Conservation (phyloP, 2,329 filamentous ascomycete genomes). For the Rachicladosporium sp. region DNA sequence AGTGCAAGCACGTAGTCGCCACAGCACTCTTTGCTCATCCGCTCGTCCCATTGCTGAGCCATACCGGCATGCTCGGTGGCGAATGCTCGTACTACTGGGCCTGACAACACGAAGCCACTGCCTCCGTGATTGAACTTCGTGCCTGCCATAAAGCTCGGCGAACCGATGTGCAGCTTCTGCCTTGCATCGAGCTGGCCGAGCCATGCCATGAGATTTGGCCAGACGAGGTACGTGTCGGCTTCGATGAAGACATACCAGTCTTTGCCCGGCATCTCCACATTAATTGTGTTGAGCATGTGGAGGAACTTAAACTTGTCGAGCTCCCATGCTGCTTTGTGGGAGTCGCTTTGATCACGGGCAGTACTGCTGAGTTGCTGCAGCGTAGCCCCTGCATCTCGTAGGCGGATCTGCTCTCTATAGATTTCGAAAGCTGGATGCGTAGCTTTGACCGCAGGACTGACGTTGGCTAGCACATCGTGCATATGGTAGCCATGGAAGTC, state of each 20-base stretch:
- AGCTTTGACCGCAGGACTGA: slow-evolving; percentile 18
- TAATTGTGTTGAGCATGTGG: slow-evolving; percentile 24
- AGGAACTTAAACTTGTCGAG: slow-evolving; percentile 30
- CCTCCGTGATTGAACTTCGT: slow-evolving; percentile 39
- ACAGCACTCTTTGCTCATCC: slow-evolving; percentile 11
- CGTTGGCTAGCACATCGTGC: slow-evolving; percentile 25
- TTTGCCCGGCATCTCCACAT: slow-evolving; percentile 30
- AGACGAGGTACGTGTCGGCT: slow-evolving; percentile 45
- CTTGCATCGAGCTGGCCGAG: slow-evolving; percentile 37
- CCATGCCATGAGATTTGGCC: slow-evolving; percentile 42
- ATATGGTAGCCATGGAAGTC: slow-evolving; percentile 32
- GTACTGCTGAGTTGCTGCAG: slow-evolving; percentile 19
- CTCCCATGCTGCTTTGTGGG: slow-evolving; percentile 11
- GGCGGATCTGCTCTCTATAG: slow-evolving; percentile 17
- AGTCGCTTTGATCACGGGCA: slow-evolving; percentile 9
- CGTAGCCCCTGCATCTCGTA: slow-evolving; percentile 20
- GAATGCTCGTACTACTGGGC: slow-evolving; percentile 34
- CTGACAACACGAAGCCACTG: slow-evolving; percentile 41
- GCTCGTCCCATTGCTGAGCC: slow-evolving; percentile 10
- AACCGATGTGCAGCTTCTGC: slow-evolving; percentile 11
- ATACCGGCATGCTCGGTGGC: slow-evolving; percentile 28
- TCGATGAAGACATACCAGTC: slow-evolving; percentile 51
- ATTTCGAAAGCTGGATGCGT: slow-evolving; percentile 24
- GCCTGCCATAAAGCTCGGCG: too few species aligned
- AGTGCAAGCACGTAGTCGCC: slow-evolving; percentile 13